Percentiles rank a stretch among this genome's conserved stretches.
Evolutionary conservation across 1,284 basidiomycete species (phyloP).

Genomic region (Phaffia rhodozyma): DNA sequence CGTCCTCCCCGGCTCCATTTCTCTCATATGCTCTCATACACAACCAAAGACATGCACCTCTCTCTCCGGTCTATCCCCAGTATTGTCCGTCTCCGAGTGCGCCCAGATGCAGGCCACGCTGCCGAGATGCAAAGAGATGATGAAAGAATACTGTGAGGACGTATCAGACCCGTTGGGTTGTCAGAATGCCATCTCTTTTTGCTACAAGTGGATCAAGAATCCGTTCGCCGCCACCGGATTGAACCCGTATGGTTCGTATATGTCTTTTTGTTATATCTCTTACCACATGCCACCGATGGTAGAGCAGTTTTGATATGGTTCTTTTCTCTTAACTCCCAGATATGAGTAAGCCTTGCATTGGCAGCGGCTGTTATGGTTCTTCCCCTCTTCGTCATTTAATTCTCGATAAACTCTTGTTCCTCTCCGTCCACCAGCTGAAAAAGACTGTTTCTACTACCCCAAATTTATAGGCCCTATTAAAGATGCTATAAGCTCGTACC

Average conservation of each 20-base stretch:
- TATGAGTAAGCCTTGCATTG: background rate
- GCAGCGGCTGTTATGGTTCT: background rate
- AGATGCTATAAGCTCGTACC: no score
- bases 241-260: constrained; percentile 11
- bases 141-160: constrained; percentile 1
- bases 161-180: background rate
- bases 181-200: constrained; percentile 1
- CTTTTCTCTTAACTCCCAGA: no score
- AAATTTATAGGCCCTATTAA: background rate
- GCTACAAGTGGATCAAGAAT: constrained; percentile 36
- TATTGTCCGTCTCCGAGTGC: constrained; percentile 6
- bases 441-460: background rate
- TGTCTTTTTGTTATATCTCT: no score
- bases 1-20: background rate
- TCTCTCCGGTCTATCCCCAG: constrained; percentile 9
- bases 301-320: no score
- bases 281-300: no score
- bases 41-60: constrained; percentile 1
- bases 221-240: constrained; percentile 25
- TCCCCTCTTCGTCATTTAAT: background rate
- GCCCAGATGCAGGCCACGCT: constrained; percentile 12
- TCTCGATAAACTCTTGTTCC: no score
- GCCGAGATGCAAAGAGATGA: constrained; percentile 8
- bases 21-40: background rate
- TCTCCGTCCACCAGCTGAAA: no score